Evolutionary conservation across 2,329 filamentous ascomycete species (phyloP).

Genomic region (Sclerotiophoma versabilis): DNA sequence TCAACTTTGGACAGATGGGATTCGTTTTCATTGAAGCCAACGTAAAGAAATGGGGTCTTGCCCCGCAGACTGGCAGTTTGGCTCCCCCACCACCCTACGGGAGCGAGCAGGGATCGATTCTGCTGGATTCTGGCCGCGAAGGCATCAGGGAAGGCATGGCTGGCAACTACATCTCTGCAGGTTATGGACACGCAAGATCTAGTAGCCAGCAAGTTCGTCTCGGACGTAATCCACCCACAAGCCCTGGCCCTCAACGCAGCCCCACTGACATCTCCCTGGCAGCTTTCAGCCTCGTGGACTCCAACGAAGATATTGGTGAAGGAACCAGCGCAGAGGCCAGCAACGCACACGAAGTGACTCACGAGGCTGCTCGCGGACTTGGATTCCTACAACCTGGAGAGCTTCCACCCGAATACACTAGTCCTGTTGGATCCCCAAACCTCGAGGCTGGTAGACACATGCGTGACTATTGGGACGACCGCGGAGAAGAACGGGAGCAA

Average conservation of each 20-base stretch:
- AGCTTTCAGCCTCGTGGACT: slow-evolving; percentile 76
- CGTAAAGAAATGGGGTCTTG: slow-evolving; percentile 99
- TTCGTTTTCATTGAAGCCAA: slow-evolving; percentile 99
- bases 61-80: slow-evolving; percentile 92
- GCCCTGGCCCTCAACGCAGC: slow-evolving; percentile 86
- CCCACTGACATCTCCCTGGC: slow-evolving; percentile 96
- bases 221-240: slow-evolving; percentile 71
- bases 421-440: slow-evolving; percentile 49
- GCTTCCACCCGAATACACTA: slow-evolving; percentile 60
- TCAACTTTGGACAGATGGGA: slow-evolving; percentile 96
- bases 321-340: slow-evolving; percentile 63
- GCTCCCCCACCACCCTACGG: slow-evolving; percentile 96
- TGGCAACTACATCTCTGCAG: slow-evolving; percentile 55
- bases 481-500: slow-evolving; percentile 55
- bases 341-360: slow-evolving; percentile 23
- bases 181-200: slow-evolving; percentile 70
- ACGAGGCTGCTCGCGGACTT: slow-evolving; percentile 38
- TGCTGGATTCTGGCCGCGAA: slow-evolving; percentile 79
- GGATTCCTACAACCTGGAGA: slow-evolving; percentile 47
- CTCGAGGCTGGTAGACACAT: slow-evolving; percentile 61
- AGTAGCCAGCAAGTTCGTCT: slow-evolving; percentile 81
- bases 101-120: slow-evolving; percentile 93
- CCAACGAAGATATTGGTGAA: slow-evolving; percentile 72
- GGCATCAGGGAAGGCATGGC: slow-evolving; percentile 61
- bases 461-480: slow-evolving; percentile 54